Evolutionary conservation across 352 stramenopile genomes (phyloP), one percentile per base, ranked within the genome.

Genomic region (Globisporangium camurandrum): DNA sequence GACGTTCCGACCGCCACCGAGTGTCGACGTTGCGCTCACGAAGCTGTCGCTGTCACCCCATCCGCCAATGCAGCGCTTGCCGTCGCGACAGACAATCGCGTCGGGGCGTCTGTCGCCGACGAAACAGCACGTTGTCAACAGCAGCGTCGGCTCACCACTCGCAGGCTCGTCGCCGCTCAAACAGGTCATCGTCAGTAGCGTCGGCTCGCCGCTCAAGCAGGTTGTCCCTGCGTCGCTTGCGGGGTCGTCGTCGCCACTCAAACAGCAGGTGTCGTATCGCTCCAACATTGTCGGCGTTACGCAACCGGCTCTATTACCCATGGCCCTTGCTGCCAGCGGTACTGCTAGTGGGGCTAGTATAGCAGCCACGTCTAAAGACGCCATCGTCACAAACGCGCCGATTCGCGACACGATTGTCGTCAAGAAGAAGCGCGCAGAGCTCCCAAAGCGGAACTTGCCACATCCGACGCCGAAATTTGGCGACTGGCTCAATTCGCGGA

Each of bases 401-500:
- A 91, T 91, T 50, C 80, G 76, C 10, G 80, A 91, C 46, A 88
- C 76, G 0, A 91, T 76, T 39, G 56, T 91, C 3, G 80, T 91
- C 0, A 91, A 91, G 51, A 91, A 88, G 65, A 88, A 91, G 51
- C 78, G 70, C 50, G 80, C 77, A 0, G 72, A 88, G 49, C 61
- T 91, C 1, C 80, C 80, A n/a, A 74, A 84, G 24, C 63, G 70
- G 47, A 88, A 88, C 43, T 44, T 91, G 40, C 80, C 80, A 8
- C 80, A 91, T 20, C 80, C 80, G n/a, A 63, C 65, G 6, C 80
- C 80, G 0, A 91, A 88, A 31, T 91, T 88, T 43, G 80, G 80
- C 14, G 80, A 91, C 45, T 91, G 80, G 80, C 73, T 91, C 38
- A 88, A 88, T 45, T 88, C 76, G 6, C 67, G 80, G 26, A 89